These are phyloP conservation scores for Alternaria arbusti DNA, from an alignment of 2,329 filamentous ascomycete species.

Conservation along the genomic window DNA sequence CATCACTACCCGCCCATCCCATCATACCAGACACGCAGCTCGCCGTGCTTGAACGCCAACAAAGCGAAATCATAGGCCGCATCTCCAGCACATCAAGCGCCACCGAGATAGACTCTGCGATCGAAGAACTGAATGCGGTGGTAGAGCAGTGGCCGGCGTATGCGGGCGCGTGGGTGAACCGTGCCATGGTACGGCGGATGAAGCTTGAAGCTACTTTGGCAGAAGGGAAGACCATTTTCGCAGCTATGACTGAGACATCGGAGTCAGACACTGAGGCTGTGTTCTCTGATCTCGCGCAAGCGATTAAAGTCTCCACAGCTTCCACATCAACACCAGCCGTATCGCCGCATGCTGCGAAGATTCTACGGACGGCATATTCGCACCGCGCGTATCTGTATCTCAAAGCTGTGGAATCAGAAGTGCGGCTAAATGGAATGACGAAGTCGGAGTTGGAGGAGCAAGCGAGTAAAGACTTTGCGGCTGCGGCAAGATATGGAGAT, in stretches of 20 bases:
- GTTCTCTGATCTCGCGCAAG: constrained; percentile 50
- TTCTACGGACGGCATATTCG: constrained; percentile 73
- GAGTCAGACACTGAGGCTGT: constrained; percentile 20
- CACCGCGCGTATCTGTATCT: constrained; percentile 64
- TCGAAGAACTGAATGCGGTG: constrained; percentile 58
- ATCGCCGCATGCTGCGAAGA: constrained; percentile 69
- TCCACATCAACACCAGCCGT: constrained; percentile 55
- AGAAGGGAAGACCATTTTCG: constrained; percentile 20
- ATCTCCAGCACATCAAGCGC: constrained; percentile 22
- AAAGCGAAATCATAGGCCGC: constrained; percentile 54
- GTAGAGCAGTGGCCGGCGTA: constrained; percentile 68
- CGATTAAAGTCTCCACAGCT: constrained; percentile 59
- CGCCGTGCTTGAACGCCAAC: constrained; percentile 48
- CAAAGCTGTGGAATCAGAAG: constrained; percentile 48
- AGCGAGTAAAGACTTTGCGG: constrained; percentile 62
- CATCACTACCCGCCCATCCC: constrained; percentile 50
- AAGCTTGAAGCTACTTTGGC: constrained; percentile 54
- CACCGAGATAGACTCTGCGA: constrained; percentile 22
- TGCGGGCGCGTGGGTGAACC: constrained; percentile 76
- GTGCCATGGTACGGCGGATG: constrained; percentile 70
- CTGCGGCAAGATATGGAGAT: constrained; percentile 63
- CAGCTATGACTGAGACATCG: constrained; percentile 2
- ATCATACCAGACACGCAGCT: constrained; percentile 47
- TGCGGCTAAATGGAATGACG: constrained; percentile 40
- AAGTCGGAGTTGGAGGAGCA: constrained; percentile 59